Evolutionary conservation across 352 stramenopile species (phyloP).

Genomic region (Phytophthora ohioensis): DNA sequence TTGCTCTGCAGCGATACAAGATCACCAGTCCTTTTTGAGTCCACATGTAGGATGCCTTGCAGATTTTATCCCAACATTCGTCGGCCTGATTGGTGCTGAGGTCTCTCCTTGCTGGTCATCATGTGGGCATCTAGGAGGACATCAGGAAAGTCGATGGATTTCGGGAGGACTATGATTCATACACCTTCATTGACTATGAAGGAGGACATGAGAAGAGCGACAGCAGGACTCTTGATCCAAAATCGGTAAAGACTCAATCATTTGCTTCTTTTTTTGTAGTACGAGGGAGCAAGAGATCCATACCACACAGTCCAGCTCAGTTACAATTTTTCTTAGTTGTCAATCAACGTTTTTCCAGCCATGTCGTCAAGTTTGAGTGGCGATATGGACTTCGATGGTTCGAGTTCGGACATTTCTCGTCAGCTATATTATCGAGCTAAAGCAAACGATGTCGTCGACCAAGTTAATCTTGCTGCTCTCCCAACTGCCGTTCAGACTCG

Average conservation of each 20-base stretch:
- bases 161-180: too few relatives aligned
- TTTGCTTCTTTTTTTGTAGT: too few relatives aligned
- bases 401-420: conserved; percentile 41
- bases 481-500: conserved; percentile 13
- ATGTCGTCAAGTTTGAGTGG: conserved; percentile 8
- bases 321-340: too few relatives aligned
- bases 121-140: neutral
- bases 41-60: neutral
- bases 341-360: too few relatives aligned
- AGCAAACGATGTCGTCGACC: neutral
- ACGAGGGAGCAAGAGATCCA: too few relatives aligned
- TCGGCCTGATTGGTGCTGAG: neutral
- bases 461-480: conserved; percentile 5
- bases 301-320: too few relatives aligned
- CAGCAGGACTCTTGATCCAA: too few relatives aligned
- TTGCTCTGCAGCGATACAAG: conserved; percentile 19
- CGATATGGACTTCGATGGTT: conserved; percentile 33
- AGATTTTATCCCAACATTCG: neutral
- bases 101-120: neutral
- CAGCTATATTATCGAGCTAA: conserved; percentile 32
- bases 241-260: too few relatives aligned
- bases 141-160: neutral
- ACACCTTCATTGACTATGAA: too few relatives aligned
- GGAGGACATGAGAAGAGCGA: too few relatives aligned
- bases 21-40: conserved; percentile 3